Evolutionary conservation across 2,329 filamentous ascomycete genomes (phyloP).

Genomic region (Aspergillus tubingensis): DNA sequence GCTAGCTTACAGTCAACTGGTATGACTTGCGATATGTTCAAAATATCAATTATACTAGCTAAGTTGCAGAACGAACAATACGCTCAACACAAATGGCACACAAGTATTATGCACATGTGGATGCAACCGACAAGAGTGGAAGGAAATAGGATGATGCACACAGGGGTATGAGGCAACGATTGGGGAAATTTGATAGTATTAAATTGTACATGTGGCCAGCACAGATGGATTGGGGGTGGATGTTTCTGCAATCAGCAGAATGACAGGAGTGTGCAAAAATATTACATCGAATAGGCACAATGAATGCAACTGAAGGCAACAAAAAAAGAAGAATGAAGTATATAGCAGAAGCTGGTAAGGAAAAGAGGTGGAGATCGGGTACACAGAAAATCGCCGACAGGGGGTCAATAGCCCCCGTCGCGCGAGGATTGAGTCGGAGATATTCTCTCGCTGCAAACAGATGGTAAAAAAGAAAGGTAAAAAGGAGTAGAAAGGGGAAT

Average conservation of each 20-base stretch:
- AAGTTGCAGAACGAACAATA: conserved; percentile 17
- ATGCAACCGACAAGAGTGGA: conserved; percentile 15
- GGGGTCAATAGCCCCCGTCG: not conserved
- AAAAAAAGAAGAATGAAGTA: conserved; percentile 20
- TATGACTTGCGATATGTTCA: too few relatives aligned
- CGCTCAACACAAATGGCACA: conserved; percentile 19
- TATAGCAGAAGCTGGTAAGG: conserved; percentile 19
- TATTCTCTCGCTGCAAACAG: not conserved
- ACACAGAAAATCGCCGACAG: conserved; percentile 2
- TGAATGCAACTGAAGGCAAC: conserved; percentile 20
- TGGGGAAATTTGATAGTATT: conserved; percentile 30
- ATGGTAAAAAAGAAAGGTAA: conserved; percentile 44
- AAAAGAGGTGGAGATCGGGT: conserved; percentile 28
- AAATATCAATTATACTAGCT: conserved; percentile 23
- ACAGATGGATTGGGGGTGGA: conserved; percentile 31
- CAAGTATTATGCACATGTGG: conserved; percentile 22
- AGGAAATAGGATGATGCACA: conserved; percentile 33
- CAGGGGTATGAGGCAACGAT: conserved; percentile 39
- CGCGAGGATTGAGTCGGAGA: not conserved
- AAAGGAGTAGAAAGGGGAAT: conserved; percentile 29
- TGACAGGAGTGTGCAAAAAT: conserved; percentile 24
- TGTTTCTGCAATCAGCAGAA: conserved; percentile 18
- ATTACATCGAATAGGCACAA: conserved; percentile 38
- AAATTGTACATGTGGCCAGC: conserved; percentile 47
- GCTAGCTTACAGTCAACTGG: too few relatives aligned